Conservation (phyloP, 2,329 filamentous ascomycete species). For the Curvularia eragrostidis region DNA sequence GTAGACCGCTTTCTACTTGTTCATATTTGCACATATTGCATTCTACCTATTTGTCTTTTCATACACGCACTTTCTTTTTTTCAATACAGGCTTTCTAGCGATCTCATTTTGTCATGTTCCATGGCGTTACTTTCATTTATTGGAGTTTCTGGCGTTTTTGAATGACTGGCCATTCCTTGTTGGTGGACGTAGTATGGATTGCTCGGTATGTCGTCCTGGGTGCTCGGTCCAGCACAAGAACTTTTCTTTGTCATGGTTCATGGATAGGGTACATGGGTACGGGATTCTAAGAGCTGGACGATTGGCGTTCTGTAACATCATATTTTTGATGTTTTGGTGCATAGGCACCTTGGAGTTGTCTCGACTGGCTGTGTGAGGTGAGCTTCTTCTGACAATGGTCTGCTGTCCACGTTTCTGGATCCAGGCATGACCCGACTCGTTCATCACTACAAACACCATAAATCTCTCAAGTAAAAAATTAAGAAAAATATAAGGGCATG, state of each 20-base stretch:
- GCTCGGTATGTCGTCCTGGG: conserved; percentile 13
- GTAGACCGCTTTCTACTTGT: conserved; percentile 27
- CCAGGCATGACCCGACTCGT: conserved; percentile 33
- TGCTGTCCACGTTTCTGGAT: conserved; percentile 30
- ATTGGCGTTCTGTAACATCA: conserved; percentile 16
- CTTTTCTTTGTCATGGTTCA: conserved; percentile 25
- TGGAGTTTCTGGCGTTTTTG: conserved; percentile 29
- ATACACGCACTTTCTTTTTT: conserved; percentile 30
- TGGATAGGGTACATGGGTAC: conserved; percentile 19
- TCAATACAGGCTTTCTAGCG: conserved; percentile 30
- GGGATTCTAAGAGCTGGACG: conserved; percentile 19
- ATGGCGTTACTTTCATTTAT: conserved; percentile 26
- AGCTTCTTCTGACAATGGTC: conserved; percentile 25
- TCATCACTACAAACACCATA: conserved; percentile 29
- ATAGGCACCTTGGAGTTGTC: conserved; percentile 14
- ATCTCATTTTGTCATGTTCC: conserved; percentile 30
- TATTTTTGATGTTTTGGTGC: conserved; percentile 21
- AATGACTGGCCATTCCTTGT: conserved; percentile 23
- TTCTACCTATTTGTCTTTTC: conserved; percentile 6
- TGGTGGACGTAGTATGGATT: conserved; percentile 22
- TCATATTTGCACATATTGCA: conserved; percentile 37
- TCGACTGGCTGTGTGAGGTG: conserved; percentile 27
- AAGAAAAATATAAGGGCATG: conserved; percentile 46
- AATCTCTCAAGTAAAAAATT: conserved; percentile 30
- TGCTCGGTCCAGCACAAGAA: conserved; percentile 13